phyloP scores from a whole-genome alignment of 805 yeast species.

The Barnettozyma botsteinii region DNA sequence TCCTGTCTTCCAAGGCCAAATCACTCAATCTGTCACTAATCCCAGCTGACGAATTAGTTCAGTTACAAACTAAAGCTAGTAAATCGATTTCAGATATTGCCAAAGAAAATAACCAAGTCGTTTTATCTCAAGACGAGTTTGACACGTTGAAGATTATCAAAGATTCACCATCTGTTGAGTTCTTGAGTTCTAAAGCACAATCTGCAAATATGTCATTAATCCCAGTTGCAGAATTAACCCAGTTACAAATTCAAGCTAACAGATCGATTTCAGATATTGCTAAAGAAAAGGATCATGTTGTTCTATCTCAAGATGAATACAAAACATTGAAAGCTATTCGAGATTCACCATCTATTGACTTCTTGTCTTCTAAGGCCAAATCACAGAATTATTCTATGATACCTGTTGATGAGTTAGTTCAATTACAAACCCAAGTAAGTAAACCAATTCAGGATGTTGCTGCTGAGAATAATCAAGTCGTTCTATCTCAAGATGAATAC shows the following conservation, averaged over 20 bases:
- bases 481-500: conserved; percentile 15
- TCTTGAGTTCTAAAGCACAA: conserved; percentile 7
- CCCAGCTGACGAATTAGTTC: conserved; percentile 16
- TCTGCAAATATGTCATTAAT: too few relatives aligned
- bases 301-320: conserved; percentile 11
- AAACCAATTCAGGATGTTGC: conserved; percentile 11
- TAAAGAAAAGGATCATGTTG: not conserved
- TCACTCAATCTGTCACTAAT: not conserved
- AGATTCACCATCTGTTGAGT: conserved; percentile 1
- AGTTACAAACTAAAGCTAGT: not conserved
- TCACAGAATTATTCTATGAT: conserved; percentile 8
- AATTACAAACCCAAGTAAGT: conserved; percentile 7
- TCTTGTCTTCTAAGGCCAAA: conserved; percentile 3
- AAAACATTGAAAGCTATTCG: conserved; percentile 11
- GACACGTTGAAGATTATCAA: conserved; percentile 10
- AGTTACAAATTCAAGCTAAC: conserved; percentile 1
- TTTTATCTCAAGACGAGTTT: conserved; percentile 11
- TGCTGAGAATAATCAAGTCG: conserved; percentile 9
- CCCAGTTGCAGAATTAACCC: conserved; percentile 17
- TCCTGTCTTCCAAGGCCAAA: not conserved
- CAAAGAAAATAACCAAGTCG: not conserved
- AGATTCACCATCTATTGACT: conserved; percentile 3
- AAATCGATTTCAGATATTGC: conserved; percentile 3
- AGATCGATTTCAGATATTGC: conserved; percentile 4
- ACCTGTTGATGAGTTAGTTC: conserved; percentile 7